Base-by-base conservation (phyloP, 148 eudicot genomes). In the Nepenthes mirabilis region DNA sequence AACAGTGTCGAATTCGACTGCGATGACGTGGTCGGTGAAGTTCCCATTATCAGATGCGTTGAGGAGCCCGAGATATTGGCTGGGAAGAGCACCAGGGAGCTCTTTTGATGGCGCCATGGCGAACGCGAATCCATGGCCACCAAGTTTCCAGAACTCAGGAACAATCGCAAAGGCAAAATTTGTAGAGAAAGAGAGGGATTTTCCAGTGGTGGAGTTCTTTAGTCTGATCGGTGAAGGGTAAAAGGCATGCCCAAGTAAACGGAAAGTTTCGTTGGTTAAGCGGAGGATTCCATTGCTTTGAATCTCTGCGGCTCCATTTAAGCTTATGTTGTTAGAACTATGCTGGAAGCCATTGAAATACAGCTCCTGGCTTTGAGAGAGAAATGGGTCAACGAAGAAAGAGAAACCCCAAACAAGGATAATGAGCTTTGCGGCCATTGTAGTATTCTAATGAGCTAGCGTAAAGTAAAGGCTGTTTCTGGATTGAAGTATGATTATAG, bases 101-200 rank as follows among this genome's bases (percentile, higher is more conserved):
- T 72, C 80, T 34, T 71, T 79, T 2, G 58, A 59, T 0, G 82
- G 76, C 1, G 82, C 72, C n/a, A 90, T 74, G 7, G 83, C 68
- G 61, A 90, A 87, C 49, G 95, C 95, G 13, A 90, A 67, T 2
- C 97, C 95, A 76, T 90, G 97, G 35, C 97, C 95, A 47, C 97
- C 97, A 7, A 80, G 70, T 14, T 78, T 79, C 37, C 60, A 40
- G 57, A 80, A 82, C 65, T 84, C 82, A 1, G 97, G 95, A 32
- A 75, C 72, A 10, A 90, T 72, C 32, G 72, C 77, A 67, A 90
- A 84, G 2, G 84, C 91, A 47, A 90, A 87, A n/a, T 82, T 76
- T 1, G 91, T 80, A 11, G 95, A 87, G 65, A 90, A 90, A 14
- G 97, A 90, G 34, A 72, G 14, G 40, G 78, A 77, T 63, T 68